These are phyloP conservation scores for Ganoderma lucidum DNA, from an alignment of 1,284 basidiomycete species.

Conservation along the genomic window DNA sequence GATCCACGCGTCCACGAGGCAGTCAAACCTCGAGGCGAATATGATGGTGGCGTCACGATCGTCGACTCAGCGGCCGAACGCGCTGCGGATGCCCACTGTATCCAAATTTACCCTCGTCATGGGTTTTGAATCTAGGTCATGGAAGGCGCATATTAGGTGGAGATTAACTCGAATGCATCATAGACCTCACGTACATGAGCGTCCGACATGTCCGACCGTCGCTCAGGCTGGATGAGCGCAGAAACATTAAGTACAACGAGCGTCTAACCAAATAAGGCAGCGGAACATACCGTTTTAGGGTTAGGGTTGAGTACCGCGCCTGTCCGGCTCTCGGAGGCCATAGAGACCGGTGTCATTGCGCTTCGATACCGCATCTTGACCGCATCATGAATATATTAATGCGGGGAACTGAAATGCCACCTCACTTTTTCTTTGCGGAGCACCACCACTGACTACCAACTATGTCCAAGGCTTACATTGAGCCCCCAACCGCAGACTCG, in stretches of 20 bases:
- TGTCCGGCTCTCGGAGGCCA: not conserved
- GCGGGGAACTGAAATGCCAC: not conserved
- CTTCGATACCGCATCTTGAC: not conserved
- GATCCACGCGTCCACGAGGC: not conserved
- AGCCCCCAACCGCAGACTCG: slow-evolving; percentile 57
- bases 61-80: not conserved
- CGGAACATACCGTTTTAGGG: not conserved
- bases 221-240: not conserved
- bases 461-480: slow-evolving; percentile 29
- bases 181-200: not conserved
- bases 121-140: not conserved
- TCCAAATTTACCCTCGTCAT: not conserved
- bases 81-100: not conserved
- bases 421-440: not conserved
- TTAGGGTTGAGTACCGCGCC: not conserved
- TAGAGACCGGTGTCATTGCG: not conserved
- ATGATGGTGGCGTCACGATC: not conserved
- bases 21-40: not conserved
- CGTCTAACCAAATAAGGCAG: not conserved
- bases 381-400: not conserved
- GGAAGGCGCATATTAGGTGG: not conserved
- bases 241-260: not conserved
- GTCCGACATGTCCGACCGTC: not conserved
- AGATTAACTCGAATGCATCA: not conserved
- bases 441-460: slow-evolving; percentile 36